These are phyloP conservation scores for Trametes punicea DNA, from an alignment of 768 basidiomycete genomes.

Conservation along the genomic window DNA sequence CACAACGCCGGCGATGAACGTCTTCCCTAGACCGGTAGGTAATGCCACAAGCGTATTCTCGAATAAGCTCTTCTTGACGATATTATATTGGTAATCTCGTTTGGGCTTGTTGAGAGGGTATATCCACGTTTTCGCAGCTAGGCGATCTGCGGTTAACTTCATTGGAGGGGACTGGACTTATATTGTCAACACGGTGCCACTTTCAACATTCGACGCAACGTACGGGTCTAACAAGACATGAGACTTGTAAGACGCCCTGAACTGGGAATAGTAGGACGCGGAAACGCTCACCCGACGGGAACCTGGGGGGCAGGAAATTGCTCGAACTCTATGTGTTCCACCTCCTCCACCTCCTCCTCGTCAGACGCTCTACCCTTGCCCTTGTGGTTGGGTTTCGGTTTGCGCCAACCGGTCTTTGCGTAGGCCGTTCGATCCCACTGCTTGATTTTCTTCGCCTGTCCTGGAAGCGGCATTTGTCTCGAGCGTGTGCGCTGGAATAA, in stretches of 20 bases:
- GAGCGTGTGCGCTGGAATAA: conserved; percentile 44
- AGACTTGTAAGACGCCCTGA: background rate
- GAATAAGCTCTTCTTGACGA: conserved; percentile 79
- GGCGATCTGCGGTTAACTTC: conserved; percentile 74
- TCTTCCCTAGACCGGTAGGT: conserved; percentile 96
- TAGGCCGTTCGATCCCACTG: conserved; percentile 90
- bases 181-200: background rate
- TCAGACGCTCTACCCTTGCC: conserved; percentile 38
- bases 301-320: conserved; percentile 76
- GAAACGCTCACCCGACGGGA: conserved; percentile 26
- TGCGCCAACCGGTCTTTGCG: conserved; percentile 73
- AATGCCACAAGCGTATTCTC: conserved; percentile 93
- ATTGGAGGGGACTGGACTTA: conserved; percentile 60
- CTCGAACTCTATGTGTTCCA: conserved; percentile 68
- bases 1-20: conserved; percentile 94
- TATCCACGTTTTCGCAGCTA: conserved; percentile 83
- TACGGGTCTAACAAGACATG: conserved; percentile 15
- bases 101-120: conserved; percentile 87
- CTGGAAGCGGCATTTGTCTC: conserved; percentile 21
- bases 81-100: conserved; percentile 94
- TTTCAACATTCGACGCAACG: background rate
- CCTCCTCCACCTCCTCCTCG: conserved; percentile 59
- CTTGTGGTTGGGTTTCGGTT: conserved; percentile 47
- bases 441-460: conserved; percentile 54
- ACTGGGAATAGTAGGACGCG: background rate